Conservation (phyloP, 176 grass and related monocot species). For the Thinopyrum elongatum region DNA sequence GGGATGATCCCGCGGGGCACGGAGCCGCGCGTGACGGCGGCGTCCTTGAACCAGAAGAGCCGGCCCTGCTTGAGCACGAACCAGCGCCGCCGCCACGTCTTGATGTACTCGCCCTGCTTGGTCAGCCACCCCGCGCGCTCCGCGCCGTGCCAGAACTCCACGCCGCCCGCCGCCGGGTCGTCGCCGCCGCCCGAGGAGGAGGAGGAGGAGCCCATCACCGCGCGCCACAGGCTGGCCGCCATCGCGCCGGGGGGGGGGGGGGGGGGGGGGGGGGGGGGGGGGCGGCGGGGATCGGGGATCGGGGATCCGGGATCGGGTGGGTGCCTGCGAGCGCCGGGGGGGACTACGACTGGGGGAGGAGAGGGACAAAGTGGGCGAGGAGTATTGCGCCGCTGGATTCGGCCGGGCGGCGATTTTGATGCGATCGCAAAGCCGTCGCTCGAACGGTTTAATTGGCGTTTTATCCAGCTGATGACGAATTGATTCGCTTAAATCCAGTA, state of each 20-base stretch:
- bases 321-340: background rate
- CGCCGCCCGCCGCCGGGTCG: slow-evolving; percentile 41
- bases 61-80: slow-evolving; percentile 95
- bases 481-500: background rate
- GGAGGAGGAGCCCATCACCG: slow-evolving; percentile 42
- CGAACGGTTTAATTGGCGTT: background rate
- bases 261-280: no score
- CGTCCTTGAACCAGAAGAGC: slow-evolving; percentile 99
- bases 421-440: background rate
- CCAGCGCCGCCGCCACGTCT: slow-evolving; percentile 97
- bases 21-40: slow-evolving; percentile 59
- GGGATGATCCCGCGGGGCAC: slow-evolving; percentile 81
- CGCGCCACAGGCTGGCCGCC: slow-evolving; percentile 76
- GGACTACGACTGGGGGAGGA: background rate
- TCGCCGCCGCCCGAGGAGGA: slow-evolving; percentile 11
- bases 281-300: no score
- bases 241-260: slow-evolving; percentile 24
- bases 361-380: background rate
- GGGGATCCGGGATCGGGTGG: background rate
- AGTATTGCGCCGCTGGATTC: slow-evolving; percentile 9
- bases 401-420: background rate
- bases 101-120: slow-evolving; percentile 98
- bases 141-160: slow-evolving; percentile 86
- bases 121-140: slow-evolving; percentile 84
- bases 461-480: background rate